Conservation (phyloP, 2,329 filamentous ascomycete genomes). For the Penicillium decumbens region DNA sequence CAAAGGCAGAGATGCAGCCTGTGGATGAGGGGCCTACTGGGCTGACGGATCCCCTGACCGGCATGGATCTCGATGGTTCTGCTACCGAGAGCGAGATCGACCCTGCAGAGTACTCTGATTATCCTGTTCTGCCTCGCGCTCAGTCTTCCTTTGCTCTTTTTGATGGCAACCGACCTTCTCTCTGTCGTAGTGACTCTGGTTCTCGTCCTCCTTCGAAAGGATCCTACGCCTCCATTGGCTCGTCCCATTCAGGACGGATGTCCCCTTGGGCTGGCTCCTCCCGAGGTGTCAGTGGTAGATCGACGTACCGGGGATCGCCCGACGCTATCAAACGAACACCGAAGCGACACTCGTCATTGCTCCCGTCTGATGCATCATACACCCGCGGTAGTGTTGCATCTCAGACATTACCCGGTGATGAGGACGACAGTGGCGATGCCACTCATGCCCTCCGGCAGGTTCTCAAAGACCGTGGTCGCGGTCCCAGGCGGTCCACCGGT, state of each 20-base stretch:
- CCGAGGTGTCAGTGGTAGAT: constrained; percentile 24
- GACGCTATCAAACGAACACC: constrained; percentile 32
- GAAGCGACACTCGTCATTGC: constrained; percentile 30
- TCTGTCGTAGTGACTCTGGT: constrained; percentile 33
- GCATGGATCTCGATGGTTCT: constrained; percentile 42
- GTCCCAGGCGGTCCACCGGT: constrained; percentile 25
- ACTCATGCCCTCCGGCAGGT: constrained; percentile 47
- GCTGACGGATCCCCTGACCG: constrained; percentile 33
- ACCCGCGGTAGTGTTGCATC: constrained; percentile 28
- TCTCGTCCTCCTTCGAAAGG: constrained; percentile 43
- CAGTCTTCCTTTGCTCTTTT: constrained; percentile 40
- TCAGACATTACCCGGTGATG: constrained; percentile 24
- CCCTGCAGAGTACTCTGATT: constrained; percentile 40
- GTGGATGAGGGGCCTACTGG: constrained; percentile 31
- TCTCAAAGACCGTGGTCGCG: constrained; percentile 33
- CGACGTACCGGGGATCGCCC: constrained; percentile 24
- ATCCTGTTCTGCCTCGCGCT: constrained; percentile 34
- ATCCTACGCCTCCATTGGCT: constrained; percentile 42
- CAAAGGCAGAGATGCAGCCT: constrained; percentile 44
- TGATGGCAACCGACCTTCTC: constrained; percentile 28
- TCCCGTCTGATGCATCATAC: constrained; percentile 32
- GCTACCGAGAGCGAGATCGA: constrained; percentile 42
- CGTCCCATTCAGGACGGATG: constrained; percentile 38
- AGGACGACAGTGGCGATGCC: constrained; percentile 40
- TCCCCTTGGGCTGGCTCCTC: constrained; percentile 41